Conservation (phyloP, 495 filamentous ascomycete genomes). For the Pseudotulostoma volvatum region DNA sequence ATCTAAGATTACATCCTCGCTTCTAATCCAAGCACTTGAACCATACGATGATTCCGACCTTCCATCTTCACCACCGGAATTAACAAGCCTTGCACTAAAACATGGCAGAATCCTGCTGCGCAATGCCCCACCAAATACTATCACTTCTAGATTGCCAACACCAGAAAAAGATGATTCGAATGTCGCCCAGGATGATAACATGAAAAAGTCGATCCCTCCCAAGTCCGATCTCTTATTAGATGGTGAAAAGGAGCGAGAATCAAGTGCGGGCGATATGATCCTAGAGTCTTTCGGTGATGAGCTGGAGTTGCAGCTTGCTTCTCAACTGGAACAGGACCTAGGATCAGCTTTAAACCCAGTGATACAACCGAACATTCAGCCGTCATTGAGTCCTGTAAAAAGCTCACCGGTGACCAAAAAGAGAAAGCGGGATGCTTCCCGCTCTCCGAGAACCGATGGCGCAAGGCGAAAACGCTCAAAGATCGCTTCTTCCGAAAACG, state of each 20-base stretch:
- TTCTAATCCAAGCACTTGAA: conserved; percentile 8
- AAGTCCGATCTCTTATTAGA: too few species aligned
- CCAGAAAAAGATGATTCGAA: too few species aligned
- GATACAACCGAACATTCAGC: conserved; percentile 3
- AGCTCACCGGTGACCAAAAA: conserved; percentile 15
- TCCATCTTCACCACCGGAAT: conserved; percentile 27
- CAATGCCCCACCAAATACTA: too few species aligned
- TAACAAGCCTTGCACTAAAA: too few species aligned
- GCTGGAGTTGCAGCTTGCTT: conserved; percentile 27
- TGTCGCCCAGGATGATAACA: too few species aligned
- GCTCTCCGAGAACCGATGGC: conserved; percentile 4
- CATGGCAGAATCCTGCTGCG: too few species aligned
- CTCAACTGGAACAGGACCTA: conserved; percentile 29
- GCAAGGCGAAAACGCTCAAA: conserved; percentile 3
- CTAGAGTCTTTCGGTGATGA: conserved; percentile 25
- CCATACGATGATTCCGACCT: conserved; percentile 13
- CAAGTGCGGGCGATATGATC: neutral
- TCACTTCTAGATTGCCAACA: too few species aligned
- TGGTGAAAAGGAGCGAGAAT: too few species aligned
- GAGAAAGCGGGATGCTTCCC: conserved; percentile 21
- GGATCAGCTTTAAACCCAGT: conserved; percentile 19
- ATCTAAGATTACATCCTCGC: conserved; percentile 7
- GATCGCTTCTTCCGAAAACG: neutral
- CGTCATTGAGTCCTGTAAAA: neutral
- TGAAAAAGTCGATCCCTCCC: too few species aligned